A percentile compares a stretch with the other conserved stretches of the same genome.
Conservation (phyloP, 148 eudicot genomes). For the Vaccinium corymbosum region DNA sequence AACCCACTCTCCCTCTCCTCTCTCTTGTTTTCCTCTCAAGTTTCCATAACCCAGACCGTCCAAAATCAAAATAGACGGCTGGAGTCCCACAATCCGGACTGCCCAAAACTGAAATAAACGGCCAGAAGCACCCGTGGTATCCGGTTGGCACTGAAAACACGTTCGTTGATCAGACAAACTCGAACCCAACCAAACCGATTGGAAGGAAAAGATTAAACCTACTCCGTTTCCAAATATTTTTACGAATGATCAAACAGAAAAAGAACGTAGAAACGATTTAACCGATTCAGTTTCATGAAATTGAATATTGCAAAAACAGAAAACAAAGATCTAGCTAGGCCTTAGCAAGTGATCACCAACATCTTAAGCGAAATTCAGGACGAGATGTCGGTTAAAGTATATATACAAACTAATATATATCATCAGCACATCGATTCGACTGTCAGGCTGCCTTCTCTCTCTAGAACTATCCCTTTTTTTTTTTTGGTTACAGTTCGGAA, state of each 20-base stretch:
- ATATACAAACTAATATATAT: background rate
- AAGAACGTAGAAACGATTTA: background rate
- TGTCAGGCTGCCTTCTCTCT: slow-evolving; percentile 11
- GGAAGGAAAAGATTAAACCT: too few species aligned
- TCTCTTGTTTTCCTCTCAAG: too few species aligned
- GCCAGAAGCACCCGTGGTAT: too few species aligned
- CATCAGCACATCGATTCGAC: slow-evolving; percentile 5
- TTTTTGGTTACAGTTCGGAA: background rate
- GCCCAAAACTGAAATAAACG: too few species aligned
- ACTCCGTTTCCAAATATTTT: too few species aligned
- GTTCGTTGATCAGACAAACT: too few species aligned
- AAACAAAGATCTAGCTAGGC: background rate
- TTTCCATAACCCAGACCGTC: too few species aligned
- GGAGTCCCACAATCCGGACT: too few species aligned
- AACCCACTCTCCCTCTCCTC: too few species aligned
- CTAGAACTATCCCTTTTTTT: background rate
- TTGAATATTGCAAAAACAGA: background rate
- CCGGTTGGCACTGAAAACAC: too few species aligned
- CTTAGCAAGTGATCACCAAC: background rate
- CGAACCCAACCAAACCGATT: too few species aligned
- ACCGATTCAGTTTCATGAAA: background rate
- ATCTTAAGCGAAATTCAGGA: background rate
- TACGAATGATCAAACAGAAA: background rate
- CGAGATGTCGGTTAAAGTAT: slow-evolving; percentile 10
- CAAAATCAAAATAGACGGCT: too few species aligned